These are phyloP conservation scores for Magnaporthiopsis poae DNA, from an alignment of 2,329 filamentous ascomycete species.

Conservation along the genomic window DNA sequence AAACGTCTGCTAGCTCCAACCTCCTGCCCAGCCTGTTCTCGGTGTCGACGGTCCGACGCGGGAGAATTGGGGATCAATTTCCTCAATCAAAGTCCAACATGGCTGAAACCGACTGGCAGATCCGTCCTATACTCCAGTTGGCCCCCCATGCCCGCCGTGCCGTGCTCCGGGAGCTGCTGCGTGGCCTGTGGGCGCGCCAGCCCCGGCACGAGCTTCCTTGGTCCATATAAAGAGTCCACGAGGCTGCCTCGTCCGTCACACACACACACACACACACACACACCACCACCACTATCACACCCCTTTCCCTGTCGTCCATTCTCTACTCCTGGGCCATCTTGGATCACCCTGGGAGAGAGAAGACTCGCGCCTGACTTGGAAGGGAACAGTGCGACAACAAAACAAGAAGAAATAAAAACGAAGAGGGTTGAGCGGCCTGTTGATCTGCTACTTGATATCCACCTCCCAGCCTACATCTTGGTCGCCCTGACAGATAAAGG, in stretches of 20 bases:
- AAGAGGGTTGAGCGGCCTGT: background rate
- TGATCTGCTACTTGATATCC: background rate
- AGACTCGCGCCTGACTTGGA: background rate
- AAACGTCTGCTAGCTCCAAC: background rate
- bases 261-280: background rate
- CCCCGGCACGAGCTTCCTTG: background rate
- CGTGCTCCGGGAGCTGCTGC: background rate
- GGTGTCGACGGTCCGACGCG: constrained; percentile 44
- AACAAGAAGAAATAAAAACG: background rate
- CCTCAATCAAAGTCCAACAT: constrained; percentile 15
- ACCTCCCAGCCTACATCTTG: background rate
- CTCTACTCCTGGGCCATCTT: background rate
- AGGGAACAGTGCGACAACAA: background rate
- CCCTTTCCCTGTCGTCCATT: background rate
- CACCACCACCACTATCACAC: background rate
- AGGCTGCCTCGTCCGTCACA: background rate
- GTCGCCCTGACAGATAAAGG: background rate
- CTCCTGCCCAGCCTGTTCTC: constrained; percentile 26
- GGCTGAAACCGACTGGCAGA: constrained; percentile 11
- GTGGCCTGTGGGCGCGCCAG: background rate
- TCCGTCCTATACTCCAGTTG: background rate
- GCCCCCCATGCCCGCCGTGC: background rate
- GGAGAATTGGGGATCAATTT: constrained; percentile 26
- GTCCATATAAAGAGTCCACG: background rate
- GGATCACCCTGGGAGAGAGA: background rate